phyloP scores from a whole-genome alignment of 2,329 filamentous ascomycete genomes.

The Chaetothyriales sp. region DNA sequence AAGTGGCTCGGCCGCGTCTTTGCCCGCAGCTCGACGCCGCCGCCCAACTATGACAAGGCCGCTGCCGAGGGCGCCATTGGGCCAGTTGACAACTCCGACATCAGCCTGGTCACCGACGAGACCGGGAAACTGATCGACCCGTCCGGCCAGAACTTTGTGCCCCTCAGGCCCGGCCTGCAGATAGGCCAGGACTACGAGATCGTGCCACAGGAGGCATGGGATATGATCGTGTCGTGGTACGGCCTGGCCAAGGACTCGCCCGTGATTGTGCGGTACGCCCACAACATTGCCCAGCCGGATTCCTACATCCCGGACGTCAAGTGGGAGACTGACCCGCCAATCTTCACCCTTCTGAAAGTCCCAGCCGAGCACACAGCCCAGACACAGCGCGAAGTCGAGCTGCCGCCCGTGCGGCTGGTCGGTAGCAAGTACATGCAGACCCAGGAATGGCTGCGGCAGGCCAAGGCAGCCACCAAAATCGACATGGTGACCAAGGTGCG shows the following conservation, averaged over 20 bases:
- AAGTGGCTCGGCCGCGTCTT: slow-evolving; percentile 64
- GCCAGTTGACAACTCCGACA: slow-evolving; percentile 73
- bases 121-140: slow-evolving; percentile 30
- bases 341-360: slow-evolving; percentile 73
- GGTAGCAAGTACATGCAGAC: slow-evolving; percentile 56
- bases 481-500: slow-evolving; percentile 58
- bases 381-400: slow-evolving; percentile 44
- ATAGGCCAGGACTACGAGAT: slow-evolving; percentile 59
- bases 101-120: slow-evolving; percentile 46
- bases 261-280: slow-evolving; percentile 59
- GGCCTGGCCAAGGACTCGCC: slow-evolving; percentile 54
- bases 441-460: slow-evolving; percentile 58
- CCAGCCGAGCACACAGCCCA: slow-evolving; percentile 46
- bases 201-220: slow-evolving; percentile 67
- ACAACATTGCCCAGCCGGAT: slow-evolving; percentile 51
- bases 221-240: slow-evolving; percentile 68
- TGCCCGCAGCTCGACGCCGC: slow-evolving; percentile 46
- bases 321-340: slow-evolving; percentile 70
- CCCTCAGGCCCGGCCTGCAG: slow-evolving; percentile 51
- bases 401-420: slow-evolving; percentile 49
- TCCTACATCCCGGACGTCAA: slow-evolving; percentile 48
- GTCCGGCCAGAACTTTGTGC: slow-evolving; percentile 45
- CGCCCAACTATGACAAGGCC: slow-evolving; percentile 43
- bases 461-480: slow-evolving; percentile 55
- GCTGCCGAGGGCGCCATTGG: slow-evolving; percentile 51